These are phyloP conservation scores for Saccharata proteae DNA, from an alignment of 2,329 filamentous ascomycete species.

Conservation along the genomic window DNA sequence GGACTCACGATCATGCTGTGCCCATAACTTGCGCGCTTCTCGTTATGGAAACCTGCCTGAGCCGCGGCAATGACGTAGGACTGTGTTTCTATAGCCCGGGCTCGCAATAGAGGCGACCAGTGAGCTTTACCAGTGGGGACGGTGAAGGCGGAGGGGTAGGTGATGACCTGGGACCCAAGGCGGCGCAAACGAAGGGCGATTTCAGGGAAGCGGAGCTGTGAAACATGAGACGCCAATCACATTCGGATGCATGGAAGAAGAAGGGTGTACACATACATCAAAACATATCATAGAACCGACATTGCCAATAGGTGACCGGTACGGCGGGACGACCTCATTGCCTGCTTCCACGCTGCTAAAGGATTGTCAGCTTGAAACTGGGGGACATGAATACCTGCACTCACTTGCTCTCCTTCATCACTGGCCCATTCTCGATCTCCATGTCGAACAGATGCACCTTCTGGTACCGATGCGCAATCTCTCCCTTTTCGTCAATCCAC, in stretches of 20 bases:
- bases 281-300: conserved; percentile 82
- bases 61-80: conserved; percentile 79
- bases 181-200: conserved; percentile 54
- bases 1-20: conserved; percentile 77
- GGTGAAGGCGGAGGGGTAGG: conserved; percentile 86
- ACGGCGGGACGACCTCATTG: conserved; percentile 50
- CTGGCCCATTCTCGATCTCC: conserved; percentile 43
- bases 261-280: conserved; percentile 40
- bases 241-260: not conserved
- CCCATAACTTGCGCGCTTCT: conserved; percentile 70
- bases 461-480: conserved; percentile 57
- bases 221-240: not conserved
- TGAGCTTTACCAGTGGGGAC: conserved; percentile 73
- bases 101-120: conserved; percentile 69
- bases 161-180: conserved; percentile 60
- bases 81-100: conserved; percentile 80
- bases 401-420: conserved; percentile 47
- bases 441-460: conserved; percentile 87
- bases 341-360: conserved; percentile 54
- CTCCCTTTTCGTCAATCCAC: conserved; percentile 52
- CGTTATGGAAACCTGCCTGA: conserved; percentile 61
- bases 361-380: not conserved
- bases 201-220: conserved; percentile 63
- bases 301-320: conserved; percentile 59
- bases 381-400: conserved; percentile 14